phyloP scores from a whole-genome alignment of 257 asterid genomes.

The Striga asiatica region DNA sequence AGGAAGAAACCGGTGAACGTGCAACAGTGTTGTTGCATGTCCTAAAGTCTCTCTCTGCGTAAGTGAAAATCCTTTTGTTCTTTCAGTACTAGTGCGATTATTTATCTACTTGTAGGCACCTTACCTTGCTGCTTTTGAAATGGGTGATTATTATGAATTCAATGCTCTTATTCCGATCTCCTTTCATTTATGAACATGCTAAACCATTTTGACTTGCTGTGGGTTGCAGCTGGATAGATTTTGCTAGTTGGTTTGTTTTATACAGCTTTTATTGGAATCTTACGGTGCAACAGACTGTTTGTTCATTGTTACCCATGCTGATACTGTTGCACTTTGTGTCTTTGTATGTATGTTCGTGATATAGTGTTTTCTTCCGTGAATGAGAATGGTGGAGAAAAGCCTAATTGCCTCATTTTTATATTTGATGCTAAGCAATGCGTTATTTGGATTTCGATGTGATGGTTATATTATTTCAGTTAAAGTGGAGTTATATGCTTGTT shows the following conservation, averaged over 20 bases:
- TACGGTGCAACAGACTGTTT: background rate
- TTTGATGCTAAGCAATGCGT: background rate
- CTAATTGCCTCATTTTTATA: background rate
- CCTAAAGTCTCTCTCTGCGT: slow-evolving; percentile 91
- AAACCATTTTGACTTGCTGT: slow-evolving; percentile 7
- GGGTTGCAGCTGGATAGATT: slow-evolving; percentile 13
- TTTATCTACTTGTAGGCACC: slow-evolving; percentile 14
- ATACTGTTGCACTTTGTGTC: background rate
- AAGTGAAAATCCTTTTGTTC: slow-evolving; percentile 29
- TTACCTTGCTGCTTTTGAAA: slow-evolving; percentile 3
- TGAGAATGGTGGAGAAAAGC: slow-evolving; percentile 2
- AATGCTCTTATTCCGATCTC: background rate
- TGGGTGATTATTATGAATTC: background rate
- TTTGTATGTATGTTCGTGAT: background rate
- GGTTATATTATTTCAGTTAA: slow-evolving; percentile 3
- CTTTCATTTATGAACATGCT: slow-evolving; percentile 2
- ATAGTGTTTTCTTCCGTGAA: slow-evolving; percentile 4
- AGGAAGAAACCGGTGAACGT: slow-evolving; percentile 65
- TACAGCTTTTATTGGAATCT: background rate
- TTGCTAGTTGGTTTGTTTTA: slow-evolving; percentile 6
- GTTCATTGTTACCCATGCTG: background rate
- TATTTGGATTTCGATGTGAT: background rate
- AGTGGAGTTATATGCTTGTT: background rate
- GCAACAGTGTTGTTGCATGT: slow-evolving; percentile 87
- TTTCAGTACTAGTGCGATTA: slow-evolving; percentile 8